A percentile compares a stretch with the other conserved stretches of the same genome.
Conservation (phyloP, 371 early-diverging fungal genomes). For the Syncephalis plumigaleata region DNA sequence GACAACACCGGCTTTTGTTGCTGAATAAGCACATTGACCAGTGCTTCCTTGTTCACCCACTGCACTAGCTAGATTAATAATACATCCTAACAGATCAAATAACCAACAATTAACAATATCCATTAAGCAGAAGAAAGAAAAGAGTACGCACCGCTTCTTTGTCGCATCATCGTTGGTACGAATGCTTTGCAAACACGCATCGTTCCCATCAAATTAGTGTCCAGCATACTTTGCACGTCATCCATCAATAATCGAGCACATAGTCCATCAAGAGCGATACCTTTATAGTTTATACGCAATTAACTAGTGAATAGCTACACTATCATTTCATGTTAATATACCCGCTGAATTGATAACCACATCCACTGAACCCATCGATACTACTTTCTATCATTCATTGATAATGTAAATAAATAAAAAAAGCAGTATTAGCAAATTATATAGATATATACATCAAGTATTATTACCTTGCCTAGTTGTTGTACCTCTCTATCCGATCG, state of each 20-base stretch:
- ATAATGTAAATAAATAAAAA: constrained; percentile 1
- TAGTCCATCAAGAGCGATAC: constrained; percentile 36
- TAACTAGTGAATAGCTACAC: constrained; percentile 9
- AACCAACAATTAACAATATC: not conserved
- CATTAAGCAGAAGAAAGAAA: not conserved
- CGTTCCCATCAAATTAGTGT: constrained; percentile 54
- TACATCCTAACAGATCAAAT: constrained; percentile 29
- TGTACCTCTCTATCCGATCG: constrained; percentile 19
- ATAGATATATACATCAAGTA: too few species aligned
- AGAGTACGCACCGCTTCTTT: constrained; percentile 23
- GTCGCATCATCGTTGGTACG: constrained; percentile 31
- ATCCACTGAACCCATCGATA: constrained; percentile 18
- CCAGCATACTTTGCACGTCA: constrained; percentile 30
- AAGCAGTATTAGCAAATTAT: too few species aligned
- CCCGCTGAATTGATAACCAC: constrained; percentile 46
- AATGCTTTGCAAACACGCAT: constrained; percentile 39
- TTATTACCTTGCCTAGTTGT: constrained; percentile 17
- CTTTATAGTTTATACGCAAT: too few species aligned
- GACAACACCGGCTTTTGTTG: constrained; percentile 69
- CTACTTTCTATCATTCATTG: constrained; percentile 7
- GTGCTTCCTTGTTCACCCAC: constrained; percentile 57
- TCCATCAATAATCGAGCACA: constrained; percentile 22
- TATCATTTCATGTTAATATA: constrained; percentile 1
- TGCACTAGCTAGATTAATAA: constrained; percentile 72
- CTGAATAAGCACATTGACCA: constrained; percentile 65